Conservation (phyloP, 2,329 filamentous ascomycete species). For the Neofusicoccum parvum region DNA sequence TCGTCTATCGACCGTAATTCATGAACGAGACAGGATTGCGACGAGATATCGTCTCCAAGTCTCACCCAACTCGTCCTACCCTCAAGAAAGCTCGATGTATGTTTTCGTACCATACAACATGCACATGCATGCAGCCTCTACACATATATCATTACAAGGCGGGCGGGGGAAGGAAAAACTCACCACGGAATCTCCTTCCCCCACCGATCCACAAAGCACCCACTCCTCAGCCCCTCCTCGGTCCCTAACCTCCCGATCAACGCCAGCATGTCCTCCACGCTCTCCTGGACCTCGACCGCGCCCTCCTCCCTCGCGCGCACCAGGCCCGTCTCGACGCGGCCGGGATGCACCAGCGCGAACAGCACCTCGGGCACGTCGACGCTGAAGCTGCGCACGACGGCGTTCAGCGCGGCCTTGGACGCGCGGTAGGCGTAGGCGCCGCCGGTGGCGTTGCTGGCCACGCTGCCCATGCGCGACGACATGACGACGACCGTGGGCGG, state of each 20-base stretch:
- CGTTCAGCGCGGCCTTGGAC: constrained; percentile 51
- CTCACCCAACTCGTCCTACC: too few relatives aligned
- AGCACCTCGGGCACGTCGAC: constrained; percentile 47
- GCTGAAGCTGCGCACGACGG: constrained; percentile 47
- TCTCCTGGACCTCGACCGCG: constrained; percentile 46
- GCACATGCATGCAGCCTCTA: background rate
- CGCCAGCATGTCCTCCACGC: constrained; percentile 40
- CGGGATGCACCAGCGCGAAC: constrained; percentile 49
- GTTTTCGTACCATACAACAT: too few relatives aligned
- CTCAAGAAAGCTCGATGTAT: too few relatives aligned
- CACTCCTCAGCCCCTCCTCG: constrained; percentile 32
- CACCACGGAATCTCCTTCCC: constrained; percentile 47
- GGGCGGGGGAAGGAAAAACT: background rate
- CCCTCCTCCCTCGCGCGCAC: constrained; percentile 50
- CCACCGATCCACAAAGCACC: constrained; percentile 48
- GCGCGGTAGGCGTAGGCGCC: constrained; percentile 52
- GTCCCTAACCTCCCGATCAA: constrained; percentile 38
- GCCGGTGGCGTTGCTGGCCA: constrained; percentile 43
- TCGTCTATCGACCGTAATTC: background rate
- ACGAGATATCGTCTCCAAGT: too few relatives aligned
- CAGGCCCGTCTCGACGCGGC: constrained; percentile 48
- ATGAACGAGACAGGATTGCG: too few relatives aligned
- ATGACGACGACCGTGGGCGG: constrained; percentile 44
- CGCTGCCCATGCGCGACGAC: constrained; percentile 49
- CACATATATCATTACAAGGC: background rate